These are phyloP conservation scores for Apiospora malaysiana DNA, from an alignment of 2,329 filamentous ascomycete genomes.

Conservation along the genomic window DNA sequence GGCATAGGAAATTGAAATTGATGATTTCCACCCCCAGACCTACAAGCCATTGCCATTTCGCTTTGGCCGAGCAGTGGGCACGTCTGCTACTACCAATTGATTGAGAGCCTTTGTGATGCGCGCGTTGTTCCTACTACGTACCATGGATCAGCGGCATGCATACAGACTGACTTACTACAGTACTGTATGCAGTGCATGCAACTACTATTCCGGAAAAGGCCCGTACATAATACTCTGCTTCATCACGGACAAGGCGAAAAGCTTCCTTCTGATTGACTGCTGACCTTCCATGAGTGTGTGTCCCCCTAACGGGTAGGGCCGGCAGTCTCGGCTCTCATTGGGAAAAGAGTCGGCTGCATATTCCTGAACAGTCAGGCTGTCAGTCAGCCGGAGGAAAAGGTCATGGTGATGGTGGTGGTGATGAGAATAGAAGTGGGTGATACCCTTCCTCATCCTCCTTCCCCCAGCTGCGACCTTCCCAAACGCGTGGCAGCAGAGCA, in stretches of 20 bases:
- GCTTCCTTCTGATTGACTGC: neutral
- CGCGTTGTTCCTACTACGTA: neutral
- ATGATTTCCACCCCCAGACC: neutral
- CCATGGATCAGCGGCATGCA: neutral
- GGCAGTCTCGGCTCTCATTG: neutral
- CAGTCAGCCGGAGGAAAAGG: neutral
- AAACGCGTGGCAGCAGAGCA: slow-evolving; percentile 1
- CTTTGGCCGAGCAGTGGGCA: too few species aligned
- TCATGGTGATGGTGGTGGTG: neutral
- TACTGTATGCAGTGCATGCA: neutral
- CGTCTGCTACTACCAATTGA: neutral
- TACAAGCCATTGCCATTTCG: too few species aligned
- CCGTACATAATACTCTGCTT: neutral
- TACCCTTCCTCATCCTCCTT: neutral
- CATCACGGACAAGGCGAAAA: neutral
- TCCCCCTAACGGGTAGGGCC: neutral
- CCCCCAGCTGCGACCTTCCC: slow-evolving; percentile 1
- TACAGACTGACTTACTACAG: neutral
- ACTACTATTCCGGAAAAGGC: neutral
- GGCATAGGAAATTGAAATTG: neutral
- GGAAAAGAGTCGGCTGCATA: neutral
- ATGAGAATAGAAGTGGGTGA: neutral
- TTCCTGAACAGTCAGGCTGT: neutral
- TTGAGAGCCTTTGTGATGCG: neutral
- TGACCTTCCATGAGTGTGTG: neutral